Conservation (phyloP, 805 yeast genomes). For the Myxozyma udenii region DNA sequence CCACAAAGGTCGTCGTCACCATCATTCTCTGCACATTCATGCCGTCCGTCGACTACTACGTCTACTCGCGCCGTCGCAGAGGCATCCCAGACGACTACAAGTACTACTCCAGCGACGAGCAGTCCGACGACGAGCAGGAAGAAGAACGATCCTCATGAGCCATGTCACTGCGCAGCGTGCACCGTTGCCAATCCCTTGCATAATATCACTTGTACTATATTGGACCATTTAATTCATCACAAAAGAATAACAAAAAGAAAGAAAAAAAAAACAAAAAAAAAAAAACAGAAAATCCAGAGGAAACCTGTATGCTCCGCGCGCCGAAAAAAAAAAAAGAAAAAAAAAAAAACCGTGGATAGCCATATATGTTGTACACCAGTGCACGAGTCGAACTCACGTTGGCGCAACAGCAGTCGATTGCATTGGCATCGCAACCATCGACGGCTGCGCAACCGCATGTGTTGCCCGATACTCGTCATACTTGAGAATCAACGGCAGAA, state of each 20-base stretch:
- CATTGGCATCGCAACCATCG: neutral
- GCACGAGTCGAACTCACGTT: neutral
- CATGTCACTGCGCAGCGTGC: neutral
- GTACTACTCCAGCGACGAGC: conserved; percentile 11
- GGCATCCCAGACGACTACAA: conserved; percentile 20
- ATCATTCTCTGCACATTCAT: conserved; percentile 9
- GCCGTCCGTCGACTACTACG: conserved; percentile 18
- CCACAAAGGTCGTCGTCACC: conserved; percentile 7
- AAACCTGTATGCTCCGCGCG: too few relatives aligned
- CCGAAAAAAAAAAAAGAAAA: neutral
- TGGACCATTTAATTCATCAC: neutral
- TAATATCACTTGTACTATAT: neutral
- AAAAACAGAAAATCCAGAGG: neutral
- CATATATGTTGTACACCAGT: neutral
- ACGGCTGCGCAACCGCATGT: neutral
- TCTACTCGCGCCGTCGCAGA: conserved; percentile 10
- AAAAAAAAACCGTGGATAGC: neutral
- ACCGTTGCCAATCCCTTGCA: neutral
- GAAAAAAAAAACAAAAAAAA: neutral
- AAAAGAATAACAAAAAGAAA: neutral
- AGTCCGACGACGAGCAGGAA: conserved; percentile 3
- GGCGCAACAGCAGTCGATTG: neutral
- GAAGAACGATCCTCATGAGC: neutral
- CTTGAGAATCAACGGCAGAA: conserved; percentile 17
- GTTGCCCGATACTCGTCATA: conserved; percentile 10